These are phyloP conservation scores for Hypsizygus marmoreus DNA, from an alignment of 768 basidiomycete species.

Conservation along the genomic window DNA sequence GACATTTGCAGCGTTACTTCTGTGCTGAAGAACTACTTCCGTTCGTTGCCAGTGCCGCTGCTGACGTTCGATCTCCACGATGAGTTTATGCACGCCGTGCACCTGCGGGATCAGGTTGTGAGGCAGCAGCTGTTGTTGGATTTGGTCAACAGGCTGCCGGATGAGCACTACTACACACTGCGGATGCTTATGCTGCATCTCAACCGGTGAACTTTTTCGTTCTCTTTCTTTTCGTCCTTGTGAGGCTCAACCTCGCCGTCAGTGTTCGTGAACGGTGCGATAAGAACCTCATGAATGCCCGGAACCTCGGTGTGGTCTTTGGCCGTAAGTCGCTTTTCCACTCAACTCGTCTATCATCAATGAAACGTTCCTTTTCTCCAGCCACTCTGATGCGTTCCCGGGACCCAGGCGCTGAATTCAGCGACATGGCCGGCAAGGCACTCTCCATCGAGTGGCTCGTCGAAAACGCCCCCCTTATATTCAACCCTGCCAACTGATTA, in stretches of 20 bases:
- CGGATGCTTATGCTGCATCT: constrained; percentile 85
- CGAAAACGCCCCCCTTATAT: constrained; percentile 75
- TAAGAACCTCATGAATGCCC: constrained; percentile 89
- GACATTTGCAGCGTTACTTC: constrained; percentile 97
- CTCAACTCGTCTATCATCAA: neutral
- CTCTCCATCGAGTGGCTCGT: constrained; percentile 93
- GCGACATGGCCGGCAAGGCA: constrained; percentile 97
- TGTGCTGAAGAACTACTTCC: constrained; percentile 95
- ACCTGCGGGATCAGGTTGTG: constrained; percentile 60
- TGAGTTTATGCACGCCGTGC: constrained; percentile 78
- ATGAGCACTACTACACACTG: constrained; percentile 86
- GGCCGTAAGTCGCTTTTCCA: constrained; percentile 71
- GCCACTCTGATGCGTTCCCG: constrained; percentile 93
- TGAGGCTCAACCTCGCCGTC: constrained; percentile 31
- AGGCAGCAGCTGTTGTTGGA: constrained; percentile 66
- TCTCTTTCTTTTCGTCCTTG: constrained; percentile 4
- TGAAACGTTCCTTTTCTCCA: constrained; percentile 36
- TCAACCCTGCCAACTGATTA: constrained; percentile 26
- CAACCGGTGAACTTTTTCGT: constrained; percentile 59
- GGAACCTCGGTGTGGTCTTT: constrained; percentile 96
- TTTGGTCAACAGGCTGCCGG: constrained; percentile 76
- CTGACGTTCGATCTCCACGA: constrained; percentile 92
- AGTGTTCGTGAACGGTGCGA: constrained; percentile 65
- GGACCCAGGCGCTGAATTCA: constrained; percentile 87
- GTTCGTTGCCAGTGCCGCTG: constrained; percentile 87